Percentiles rank a stretch among this genome's conserved stretches.
These are phyloP conservation scores for Gracilaria vermiculophylla DNA, from an alignment of 23 red algal genomes.

Conservation along the genomic window DNA sequence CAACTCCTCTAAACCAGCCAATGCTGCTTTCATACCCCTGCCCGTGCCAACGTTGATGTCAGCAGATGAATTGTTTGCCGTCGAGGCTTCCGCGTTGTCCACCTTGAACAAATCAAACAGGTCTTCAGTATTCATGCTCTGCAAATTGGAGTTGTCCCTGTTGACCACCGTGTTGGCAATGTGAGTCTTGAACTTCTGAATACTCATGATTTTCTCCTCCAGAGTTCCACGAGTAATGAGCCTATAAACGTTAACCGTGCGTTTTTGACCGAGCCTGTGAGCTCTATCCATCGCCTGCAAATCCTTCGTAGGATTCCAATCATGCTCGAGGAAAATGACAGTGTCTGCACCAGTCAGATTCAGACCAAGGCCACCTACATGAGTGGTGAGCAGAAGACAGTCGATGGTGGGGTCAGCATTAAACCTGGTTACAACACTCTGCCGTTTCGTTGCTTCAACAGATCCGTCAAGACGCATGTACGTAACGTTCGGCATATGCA, in stretches of 20 bases:
- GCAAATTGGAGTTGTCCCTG: conserved; percentile 81
- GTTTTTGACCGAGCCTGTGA: conserved; percentile 93
- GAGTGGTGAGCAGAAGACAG: conserved; percentile 88
- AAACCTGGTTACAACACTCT: conserved; percentile 91
- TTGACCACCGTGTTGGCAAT: conserved; percentile 96
- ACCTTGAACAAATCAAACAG: conserved; percentile 85
- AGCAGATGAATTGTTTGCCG: not conserved
- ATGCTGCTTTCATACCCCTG: conserved; percentile 62
- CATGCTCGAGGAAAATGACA: conserved; percentile 96
- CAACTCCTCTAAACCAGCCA: conserved; percentile 61
- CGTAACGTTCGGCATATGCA: conserved; percentile 73
- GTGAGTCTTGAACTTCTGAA: conserved; percentile 96
- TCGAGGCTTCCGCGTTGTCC: conserved; percentile 31
- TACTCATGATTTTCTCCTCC: conserved; percentile 97
- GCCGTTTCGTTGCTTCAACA: conserved; percentile 77
- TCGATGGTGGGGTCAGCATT: conserved; percentile 97
- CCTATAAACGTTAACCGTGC: conserved; percentile 90
- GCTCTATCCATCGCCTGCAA: conserved; percentile 99
- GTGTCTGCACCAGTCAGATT: conserved; percentile 96
- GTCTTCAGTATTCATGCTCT: conserved; percentile 82
- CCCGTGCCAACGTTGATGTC: conserved; percentile 26
- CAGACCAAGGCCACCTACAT: conserved; percentile 95
- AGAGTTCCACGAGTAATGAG: conserved; percentile 89
- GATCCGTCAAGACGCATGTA: conserved; percentile 94
- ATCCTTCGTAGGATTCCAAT: conserved; percentile 97